Evolutionary conservation across 2,329 filamentous ascomycete genomes (phyloP), one percentile per base, ranked within the genome.

Genomic region (Sarocladiaceae sp.): DNA sequence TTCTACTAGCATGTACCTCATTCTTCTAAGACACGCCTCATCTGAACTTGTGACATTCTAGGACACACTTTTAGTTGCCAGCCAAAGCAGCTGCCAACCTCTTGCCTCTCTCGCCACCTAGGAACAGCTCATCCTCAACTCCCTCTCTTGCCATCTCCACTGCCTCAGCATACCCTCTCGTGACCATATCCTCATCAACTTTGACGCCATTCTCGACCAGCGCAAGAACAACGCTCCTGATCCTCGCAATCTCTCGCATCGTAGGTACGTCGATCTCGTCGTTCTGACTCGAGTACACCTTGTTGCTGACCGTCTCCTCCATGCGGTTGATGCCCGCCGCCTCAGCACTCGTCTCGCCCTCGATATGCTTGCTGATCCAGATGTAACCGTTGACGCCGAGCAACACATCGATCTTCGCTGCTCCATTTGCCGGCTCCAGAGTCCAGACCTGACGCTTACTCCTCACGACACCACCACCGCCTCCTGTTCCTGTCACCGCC

Each of bases 361-460:
- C 82, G 6, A 85, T 69, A 55, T 95, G 88, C 68, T 88, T 90
- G 64, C 83, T 83, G 58, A 97, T 90, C 85, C 88, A 98, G 47
- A 97, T 89, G 61, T 94, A 97, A 1, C 93, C 93, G 57, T 98
- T 98, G 31, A 98, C 93, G 2, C 93, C 93, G 1, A 98, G 72
- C 43, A 95, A 77, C 6, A 97, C 80, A 59, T 96, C 88, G 21
- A 98, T 78, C 50, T 81, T 83, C 43, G 78, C 74, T 26, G 76
- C 73, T 26, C 75, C 70, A 50, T 71, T 66, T 32, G 66, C 69
- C 4, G 62, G 63, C 47, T 83, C 78, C 55, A 95, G 70, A 1
- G 88, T 93, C 76, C 93, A 95, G 32, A 93, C 83, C 68, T 98
- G 93, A 46, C 90, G 72, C 54, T 91, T 79, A 19, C 83, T 80